These are phyloP conservation scores for Cicer arietinum DNA, from an alignment of 306 rosid species.

Conservation along the genomic window DNA sequence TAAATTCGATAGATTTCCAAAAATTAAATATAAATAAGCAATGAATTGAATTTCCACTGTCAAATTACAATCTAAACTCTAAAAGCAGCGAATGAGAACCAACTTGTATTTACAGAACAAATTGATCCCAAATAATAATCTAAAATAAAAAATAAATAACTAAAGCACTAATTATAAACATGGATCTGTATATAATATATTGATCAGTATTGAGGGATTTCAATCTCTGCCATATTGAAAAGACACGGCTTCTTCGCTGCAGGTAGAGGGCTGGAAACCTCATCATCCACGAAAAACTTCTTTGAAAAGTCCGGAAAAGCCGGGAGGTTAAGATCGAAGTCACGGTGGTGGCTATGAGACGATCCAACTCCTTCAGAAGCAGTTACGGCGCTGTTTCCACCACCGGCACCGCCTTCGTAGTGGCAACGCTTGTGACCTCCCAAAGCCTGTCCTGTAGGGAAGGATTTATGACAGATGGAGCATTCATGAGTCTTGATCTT, in stretches of 20 bases:
- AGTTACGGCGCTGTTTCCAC: slow-evolving; percentile 57
- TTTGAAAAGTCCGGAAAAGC: slow-evolving; percentile 73
- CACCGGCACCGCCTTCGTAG: slow-evolving; percentile 75
- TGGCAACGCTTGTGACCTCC: slow-evolving; percentile 99
- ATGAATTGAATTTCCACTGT: slow-evolving; percentile 41
- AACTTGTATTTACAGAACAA: slow-evolving; percentile 51
- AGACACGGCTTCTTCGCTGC: slow-evolving; percentile 67
- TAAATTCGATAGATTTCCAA: not conserved
- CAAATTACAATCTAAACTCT: slow-evolving; percentile 43
- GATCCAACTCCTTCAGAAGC: slow-evolving; percentile 91
- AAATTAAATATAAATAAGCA: not conserved
- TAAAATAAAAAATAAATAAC: not conserved
- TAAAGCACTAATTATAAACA: slow-evolving; percentile 4
- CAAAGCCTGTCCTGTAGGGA: slow-evolving; percentile 92
- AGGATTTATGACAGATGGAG: slow-evolving; percentile 90
- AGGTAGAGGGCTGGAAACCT: slow-evolving; percentile 86
- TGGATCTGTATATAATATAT: slow-evolving; percentile 3
- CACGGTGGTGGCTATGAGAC: slow-evolving; percentile 65
- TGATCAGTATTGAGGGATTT: slow-evolving; percentile 47
- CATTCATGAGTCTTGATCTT: slow-evolving; percentile 67
- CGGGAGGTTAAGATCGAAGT: slow-evolving; percentile 88
- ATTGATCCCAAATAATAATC: slow-evolving; percentile 23
- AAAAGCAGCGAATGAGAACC: slow-evolving; percentile 21
- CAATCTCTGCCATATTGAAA: slow-evolving; percentile 52
- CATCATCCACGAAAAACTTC: slow-evolving; percentile 70